These are phyloP conservation scores for Thoreauomyces humboldtii DNA, from an alignment of 192 early-diverging fungal species.

Conservation along the genomic window DNA sequence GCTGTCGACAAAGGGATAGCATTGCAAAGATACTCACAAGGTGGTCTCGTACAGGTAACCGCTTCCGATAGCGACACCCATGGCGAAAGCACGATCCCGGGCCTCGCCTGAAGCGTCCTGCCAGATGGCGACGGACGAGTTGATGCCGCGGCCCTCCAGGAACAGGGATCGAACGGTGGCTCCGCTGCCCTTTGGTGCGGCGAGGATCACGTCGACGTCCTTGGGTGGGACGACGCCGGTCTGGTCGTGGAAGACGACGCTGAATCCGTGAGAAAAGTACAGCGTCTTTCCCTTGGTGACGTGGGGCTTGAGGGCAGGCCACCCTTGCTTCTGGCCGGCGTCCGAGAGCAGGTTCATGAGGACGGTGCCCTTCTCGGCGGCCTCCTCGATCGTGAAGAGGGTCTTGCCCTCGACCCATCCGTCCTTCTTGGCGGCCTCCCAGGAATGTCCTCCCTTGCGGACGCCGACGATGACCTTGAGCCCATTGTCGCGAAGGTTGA, in stretches of 20 bases:
- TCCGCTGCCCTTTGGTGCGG: conserved; percentile 95
- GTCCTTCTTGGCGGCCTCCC: conserved; percentile 87
- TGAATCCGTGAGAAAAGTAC: conserved; percentile 98
- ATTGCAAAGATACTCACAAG: conserved; percentile 49
- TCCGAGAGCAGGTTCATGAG: conserved; percentile 95
- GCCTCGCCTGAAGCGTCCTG: conserved; percentile 94
- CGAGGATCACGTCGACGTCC: conserved; percentile 93
- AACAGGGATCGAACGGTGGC: conserved; percentile 93
- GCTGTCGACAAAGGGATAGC: neutral
- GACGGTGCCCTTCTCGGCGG: conserved; percentile 83
- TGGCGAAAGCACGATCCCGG: conserved; percentile 84
- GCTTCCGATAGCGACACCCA: conserved; percentile 91
- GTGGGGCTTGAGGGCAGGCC: conserved; percentile 81
- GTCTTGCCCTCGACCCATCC: conserved; percentile 96
- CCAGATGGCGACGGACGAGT: conserved; percentile 93
- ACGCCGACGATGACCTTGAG: conserved; percentile 94
- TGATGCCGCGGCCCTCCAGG: conserved; percentile 95
- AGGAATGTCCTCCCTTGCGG: conserved; percentile 84
- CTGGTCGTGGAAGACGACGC: conserved; percentile 88
- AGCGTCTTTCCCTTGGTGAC: conserved; percentile 96
- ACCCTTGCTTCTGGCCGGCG: conserved; percentile 90
- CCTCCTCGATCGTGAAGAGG: conserved; percentile 91
- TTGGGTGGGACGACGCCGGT: conserved; percentile 87
- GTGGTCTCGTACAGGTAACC: conserved; percentile 98
- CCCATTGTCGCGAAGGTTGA: conserved; percentile 94